These are phyloP conservation scores for Prunus mume DNA, from an alignment of 306 rosid species.

Conservation along the genomic window DNA sequence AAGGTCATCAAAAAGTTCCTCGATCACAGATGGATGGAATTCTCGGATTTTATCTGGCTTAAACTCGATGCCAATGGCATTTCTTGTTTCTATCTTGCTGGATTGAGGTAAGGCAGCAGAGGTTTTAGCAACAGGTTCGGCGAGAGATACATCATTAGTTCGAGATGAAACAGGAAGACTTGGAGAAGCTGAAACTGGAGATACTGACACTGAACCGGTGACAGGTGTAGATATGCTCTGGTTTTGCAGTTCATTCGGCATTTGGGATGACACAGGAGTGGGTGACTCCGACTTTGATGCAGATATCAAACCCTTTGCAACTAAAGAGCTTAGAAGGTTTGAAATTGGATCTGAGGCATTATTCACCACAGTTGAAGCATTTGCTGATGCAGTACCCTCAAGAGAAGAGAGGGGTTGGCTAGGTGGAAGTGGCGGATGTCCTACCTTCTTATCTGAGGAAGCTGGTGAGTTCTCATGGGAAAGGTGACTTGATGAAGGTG, in stretches of 20 bases:
- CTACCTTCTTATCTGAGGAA: slow-evolving; percentile 42
- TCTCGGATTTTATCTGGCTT: slow-evolving; percentile 64
- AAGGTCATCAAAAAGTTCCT: slow-evolving; percentile 52
- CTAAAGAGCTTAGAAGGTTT: slow-evolving; percentile 78
- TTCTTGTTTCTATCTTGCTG: slow-evolving; percentile 38
- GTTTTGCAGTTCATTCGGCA: slow-evolving; percentile 33
- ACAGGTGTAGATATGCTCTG: slow-evolving; percentile 33
- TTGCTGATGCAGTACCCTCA: slow-evolving; percentile 39
- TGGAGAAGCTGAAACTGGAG: slow-evolving; percentile 45
- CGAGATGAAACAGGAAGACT: slow-evolving; percentile 34
- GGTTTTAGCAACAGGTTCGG: slow-evolving; percentile 32
- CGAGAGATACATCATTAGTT: slow-evolving; percentile 30
- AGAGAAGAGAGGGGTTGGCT: slow-evolving; percentile 42
- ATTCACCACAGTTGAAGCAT: slow-evolving; percentile 38
- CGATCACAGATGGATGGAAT: slow-evolving; percentile 61
- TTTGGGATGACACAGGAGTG: slow-evolving; percentile 33
- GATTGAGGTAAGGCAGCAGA: slow-evolving; percentile 35
- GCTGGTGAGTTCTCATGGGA: slow-evolving; percentile 40
- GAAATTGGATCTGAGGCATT: slow-evolving; percentile 59
- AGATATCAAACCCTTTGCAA: slow-evolving; percentile 82
- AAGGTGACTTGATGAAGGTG: slow-evolving; percentile 49
- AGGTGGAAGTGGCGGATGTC: slow-evolving; percentile 35
- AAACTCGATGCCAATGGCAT: slow-evolving; percentile 66
- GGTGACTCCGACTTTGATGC: slow-evolving; percentile 52
- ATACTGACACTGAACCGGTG: slow-evolving; percentile 38